Conservation (phyloP, 331 rosid genomes). For the Prunus yedoensis region DNA sequence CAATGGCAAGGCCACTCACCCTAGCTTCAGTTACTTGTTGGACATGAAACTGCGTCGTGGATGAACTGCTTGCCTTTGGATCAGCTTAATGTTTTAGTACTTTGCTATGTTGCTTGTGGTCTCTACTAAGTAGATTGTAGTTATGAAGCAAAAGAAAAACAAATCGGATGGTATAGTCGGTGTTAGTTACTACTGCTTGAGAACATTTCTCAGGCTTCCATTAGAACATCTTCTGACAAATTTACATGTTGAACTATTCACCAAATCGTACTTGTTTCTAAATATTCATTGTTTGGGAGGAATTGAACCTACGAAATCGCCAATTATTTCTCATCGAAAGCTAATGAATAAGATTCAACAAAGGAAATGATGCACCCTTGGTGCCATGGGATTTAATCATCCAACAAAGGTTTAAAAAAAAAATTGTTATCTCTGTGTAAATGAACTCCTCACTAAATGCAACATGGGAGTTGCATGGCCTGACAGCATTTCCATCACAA, state of each 20-base stretch:
- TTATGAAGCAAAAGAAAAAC: neutral
- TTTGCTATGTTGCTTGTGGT: neutral
- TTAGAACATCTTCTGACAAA: neutral
- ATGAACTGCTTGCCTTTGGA: conserved; percentile 21
- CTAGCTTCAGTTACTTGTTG: conserved; percentile 60
- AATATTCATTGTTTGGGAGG: no score
- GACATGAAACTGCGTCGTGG: conserved; percentile 50
- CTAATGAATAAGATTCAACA: no score
- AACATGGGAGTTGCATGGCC: no score
- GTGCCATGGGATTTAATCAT: no score
- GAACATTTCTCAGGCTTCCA: neutral
- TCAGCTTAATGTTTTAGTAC: neutral
- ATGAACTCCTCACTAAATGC: no score
- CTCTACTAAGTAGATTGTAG: neutral
- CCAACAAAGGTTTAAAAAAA: no score
- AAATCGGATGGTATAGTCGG: neutral
- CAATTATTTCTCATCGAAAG: no score
- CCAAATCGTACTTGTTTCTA: neutral
- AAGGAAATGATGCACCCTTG: no score
- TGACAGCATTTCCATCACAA: neutral
- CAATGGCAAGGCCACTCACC: conserved; percentile 56
- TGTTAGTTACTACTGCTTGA: neutral
- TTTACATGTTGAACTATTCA: neutral
- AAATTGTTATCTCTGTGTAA: no score
- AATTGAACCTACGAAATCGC: no score